These are phyloP conservation scores for Stereocaulon alpinum DNA, from an alignment of 495 filamentous ascomycete genomes.

Conservation along the genomic window DNA sequence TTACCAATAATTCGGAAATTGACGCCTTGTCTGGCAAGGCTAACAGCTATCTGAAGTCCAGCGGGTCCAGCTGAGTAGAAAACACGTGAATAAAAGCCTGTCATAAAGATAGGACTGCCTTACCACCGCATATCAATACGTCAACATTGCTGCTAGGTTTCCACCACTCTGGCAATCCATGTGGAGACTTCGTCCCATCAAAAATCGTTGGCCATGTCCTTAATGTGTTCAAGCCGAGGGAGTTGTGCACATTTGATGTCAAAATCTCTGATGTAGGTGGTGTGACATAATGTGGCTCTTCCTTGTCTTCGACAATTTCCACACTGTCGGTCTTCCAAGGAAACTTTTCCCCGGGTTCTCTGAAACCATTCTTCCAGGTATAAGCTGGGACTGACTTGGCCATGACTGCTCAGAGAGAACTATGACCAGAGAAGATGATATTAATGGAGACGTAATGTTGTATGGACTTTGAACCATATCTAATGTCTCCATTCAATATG, in stretches of 20 bases:
- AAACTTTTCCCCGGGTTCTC: neutral
- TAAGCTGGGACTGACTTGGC: neutral
- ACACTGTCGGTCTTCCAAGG: neutral
- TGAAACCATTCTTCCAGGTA: neutral
- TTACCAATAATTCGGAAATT: conserved; percentile 28
- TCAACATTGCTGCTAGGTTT: conserved; percentile 26
- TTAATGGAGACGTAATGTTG: neutral
- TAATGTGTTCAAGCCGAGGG: conserved; percentile 20
- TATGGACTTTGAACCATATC: neutral
- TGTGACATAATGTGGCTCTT: neutral
- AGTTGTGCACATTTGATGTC: conserved; percentile 19
- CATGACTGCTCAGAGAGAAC: neutral
- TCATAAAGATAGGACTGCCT: neutral
- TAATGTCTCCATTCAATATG: too few relatives aligned
- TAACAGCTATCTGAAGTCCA: conserved; percentile 25
- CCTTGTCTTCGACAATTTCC: neutral
- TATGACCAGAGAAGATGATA: too few relatives aligned
- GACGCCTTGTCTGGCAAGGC: conserved; percentile 27
- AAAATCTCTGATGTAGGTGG: conserved; percentile 20
- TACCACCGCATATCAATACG: conserved; percentile 29
- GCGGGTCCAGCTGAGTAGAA: conserved; percentile 23
- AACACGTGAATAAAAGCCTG: neutral
- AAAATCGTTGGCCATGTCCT: conserved; percentile 27
- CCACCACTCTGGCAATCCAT: conserved; percentile 26
- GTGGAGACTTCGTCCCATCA: conserved; percentile 17